These are phyloP conservation scores for Paramyrothecium roridum DNA, from an alignment of 2,329 filamentous ascomycete species.

Conservation along the genomic window DNA sequence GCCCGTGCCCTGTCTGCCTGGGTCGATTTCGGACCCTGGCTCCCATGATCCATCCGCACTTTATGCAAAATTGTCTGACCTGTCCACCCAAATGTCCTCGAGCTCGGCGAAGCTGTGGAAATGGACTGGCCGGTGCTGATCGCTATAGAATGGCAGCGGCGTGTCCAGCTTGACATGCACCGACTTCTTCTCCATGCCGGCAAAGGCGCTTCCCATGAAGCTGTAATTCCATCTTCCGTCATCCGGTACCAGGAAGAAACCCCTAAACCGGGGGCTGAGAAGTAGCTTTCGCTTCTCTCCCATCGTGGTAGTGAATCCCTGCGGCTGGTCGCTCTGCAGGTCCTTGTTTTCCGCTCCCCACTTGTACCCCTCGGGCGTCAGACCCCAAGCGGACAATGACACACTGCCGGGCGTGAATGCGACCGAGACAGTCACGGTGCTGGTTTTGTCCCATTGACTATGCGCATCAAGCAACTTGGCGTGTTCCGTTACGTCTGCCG, in stretches of 20 bases:
- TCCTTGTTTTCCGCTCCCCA: constrained; percentile 98
- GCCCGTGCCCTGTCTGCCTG: neutral
- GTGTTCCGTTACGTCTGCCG: constrained; percentile 91
- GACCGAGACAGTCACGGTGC: constrained; percentile 91
- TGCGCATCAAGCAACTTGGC: constrained; percentile 85
- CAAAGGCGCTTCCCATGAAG: constrained; percentile 91
- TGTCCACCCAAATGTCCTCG: constrained; percentile 94
- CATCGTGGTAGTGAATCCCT: constrained; percentile 88
- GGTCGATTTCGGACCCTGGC: neutral
- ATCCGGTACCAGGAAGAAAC: constrained; percentile 94
- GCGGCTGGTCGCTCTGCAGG: constrained; percentile 84
- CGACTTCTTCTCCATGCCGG: constrained; percentile 83
- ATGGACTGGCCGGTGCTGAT: constrained; percentile 86
- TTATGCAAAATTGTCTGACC: constrained; percentile 89
- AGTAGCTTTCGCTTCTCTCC: constrained; percentile 94
- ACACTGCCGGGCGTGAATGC: constrained; percentile 97
- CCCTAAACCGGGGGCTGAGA: constrained; percentile 87
- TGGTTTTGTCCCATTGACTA: constrained; percentile 63
- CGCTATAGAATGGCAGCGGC: constrained; percentile 85
- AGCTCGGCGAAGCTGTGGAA: constrained; percentile 97
- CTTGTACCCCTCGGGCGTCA: constrained; percentile 89
- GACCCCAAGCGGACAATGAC: constrained; percentile 87
- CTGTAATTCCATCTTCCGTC: constrained; percentile 94
- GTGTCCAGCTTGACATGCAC: constrained; percentile 93
- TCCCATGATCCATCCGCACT: neutral